Evolutionary conservation across 2,329 filamentous ascomycete species (phyloP), one percentile per base, ranked within the genome.

Genomic region (Apiospora arundinis): DNA sequence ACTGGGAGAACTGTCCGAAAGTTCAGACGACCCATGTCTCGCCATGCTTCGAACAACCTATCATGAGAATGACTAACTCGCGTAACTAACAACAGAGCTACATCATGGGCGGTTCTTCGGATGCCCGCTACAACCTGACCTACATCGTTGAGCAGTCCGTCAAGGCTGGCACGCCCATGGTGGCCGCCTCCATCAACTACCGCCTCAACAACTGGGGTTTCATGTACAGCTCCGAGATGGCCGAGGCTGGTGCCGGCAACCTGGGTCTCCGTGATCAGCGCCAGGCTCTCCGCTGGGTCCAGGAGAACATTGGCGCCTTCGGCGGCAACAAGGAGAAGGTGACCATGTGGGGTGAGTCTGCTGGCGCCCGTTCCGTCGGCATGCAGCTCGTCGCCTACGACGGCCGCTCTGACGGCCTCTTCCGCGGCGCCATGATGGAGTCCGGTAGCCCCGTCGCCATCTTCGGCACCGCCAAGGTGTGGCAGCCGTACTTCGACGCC

Each of bases 111-210:
- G 71, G 74, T 18, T 73, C 74, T 80, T 21, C 75, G 75, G 85
- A 88, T 70, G 77, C 84, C 28, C 83, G 89, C 42, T 92, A 92
- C 77, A 92, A 92, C 76, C 82, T 91, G 25, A 67, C 68, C 40
- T 70, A 28, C n/a, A 70, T 72, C 3, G 71, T 72, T 0, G 68
- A 70, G 11, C 84, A 86, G 66, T 84, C 85, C 0, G 82, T 84
- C 5, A 76, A 81, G 49, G 84, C 85, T 60, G 80, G 81, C 70
- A 85, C 85, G 73, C 86, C 85, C 0, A 84, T 89, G 66, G 83
- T 89, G 37, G 85, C 81, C 2, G 85, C 87, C 5, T 83, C 82
- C 6, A 80, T 89, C 72, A 87, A 88, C 74, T 88, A 88, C 74
- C 82, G 87, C 25, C 80, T 88, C 37, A 82, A 82, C 4, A 81